These are phyloP conservation scores for Epicoccum sorghinum DNA, from an alignment of 2,329 filamentous ascomycete species.

Conservation along the genomic window DNA sequence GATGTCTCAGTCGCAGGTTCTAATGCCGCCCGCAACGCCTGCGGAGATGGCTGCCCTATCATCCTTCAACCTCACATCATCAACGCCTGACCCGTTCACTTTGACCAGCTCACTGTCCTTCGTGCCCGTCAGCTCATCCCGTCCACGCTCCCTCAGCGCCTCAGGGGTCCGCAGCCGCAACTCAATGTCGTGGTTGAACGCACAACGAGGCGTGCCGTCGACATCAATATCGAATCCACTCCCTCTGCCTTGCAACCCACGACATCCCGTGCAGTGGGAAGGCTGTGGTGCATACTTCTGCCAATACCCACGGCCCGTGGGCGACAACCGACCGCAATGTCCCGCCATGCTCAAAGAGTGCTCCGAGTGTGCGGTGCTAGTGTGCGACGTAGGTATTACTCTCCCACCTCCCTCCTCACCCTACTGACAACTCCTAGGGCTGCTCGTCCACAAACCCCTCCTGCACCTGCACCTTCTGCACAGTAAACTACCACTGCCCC, in stretches of 20 bases:
- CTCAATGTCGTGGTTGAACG: constrained; percentile 34
- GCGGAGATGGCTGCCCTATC: constrained; percentile 40
- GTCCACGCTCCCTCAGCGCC: constrained; percentile 46
- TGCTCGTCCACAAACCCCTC: constrained; percentile 38
- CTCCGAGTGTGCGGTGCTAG: constrained; percentile 47
- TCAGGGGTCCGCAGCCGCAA: constrained; percentile 46
- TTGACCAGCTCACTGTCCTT: constrained; percentile 34
- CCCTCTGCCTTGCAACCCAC: constrained; percentile 47
- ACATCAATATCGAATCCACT: constrained; percentile 42
- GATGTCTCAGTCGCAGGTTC: constrained; percentile 46
- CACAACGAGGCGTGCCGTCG: constrained; percentile 27
- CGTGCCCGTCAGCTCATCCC: constrained; percentile 41
- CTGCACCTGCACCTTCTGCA: constrained; percentile 49
- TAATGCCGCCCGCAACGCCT: constrained; percentile 34
- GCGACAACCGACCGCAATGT: constrained; percentile 47
- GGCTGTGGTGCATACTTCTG: constrained; percentile 53
- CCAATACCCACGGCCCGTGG: constrained; percentile 46
- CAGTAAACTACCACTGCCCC: constrained; percentile 48
- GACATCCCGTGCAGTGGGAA: constrained; percentile 52
- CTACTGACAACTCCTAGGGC: constrained; percentile 32
- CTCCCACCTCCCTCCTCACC: not conserved
- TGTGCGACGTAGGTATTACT: constrained; percentile 48
- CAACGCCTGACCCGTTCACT: constrained; percentile 33
- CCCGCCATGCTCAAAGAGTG: constrained; percentile 47
- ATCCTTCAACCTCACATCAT: constrained; percentile 32